Conservation (phyloP, 805 yeast species). For the Torulaspora delbrueckii region DNA sequence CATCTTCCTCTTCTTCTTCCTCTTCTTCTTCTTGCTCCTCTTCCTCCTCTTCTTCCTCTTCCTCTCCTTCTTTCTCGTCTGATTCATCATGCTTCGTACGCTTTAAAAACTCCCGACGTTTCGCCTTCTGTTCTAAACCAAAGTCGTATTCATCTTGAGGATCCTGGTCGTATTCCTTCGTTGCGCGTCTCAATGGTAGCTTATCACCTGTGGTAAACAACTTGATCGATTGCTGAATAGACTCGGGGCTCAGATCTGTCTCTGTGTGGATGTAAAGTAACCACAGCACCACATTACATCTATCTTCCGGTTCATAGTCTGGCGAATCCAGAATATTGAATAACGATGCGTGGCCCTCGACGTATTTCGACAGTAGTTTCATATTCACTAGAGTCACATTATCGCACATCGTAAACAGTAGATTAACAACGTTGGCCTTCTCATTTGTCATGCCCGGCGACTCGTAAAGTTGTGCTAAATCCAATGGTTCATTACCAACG, state of each 20-base stretch:
- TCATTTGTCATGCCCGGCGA: conserved; percentile 39
- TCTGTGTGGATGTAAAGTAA: conserved; percentile 74
- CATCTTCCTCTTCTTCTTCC: conserved; percentile 2
- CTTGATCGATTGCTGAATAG: conserved; percentile 33
- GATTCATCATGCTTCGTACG: conserved; percentile 5
- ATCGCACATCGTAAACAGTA: conserved; percentile 69
- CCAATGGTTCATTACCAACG: conserved; percentile 27
- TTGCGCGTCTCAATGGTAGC: conserved; percentile 15
- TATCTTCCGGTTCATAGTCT: conserved; percentile 53
- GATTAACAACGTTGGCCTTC: conserved; percentile 62
- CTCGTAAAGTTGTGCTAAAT: conserved; percentile 66
- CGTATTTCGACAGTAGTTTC: conserved; percentile 25
- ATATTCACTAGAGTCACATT: conserved; percentile 49
- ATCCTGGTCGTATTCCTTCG: conserved; percentile 26
- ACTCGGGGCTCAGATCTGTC: conserved; percentile 54
- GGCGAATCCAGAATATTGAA: conserved; percentile 70
- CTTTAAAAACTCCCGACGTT: conserved; percentile 26
- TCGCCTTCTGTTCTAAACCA: conserved; percentile 26
- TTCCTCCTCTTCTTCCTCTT: conserved; percentile 6
- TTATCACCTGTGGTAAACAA: conserved; percentile 18
- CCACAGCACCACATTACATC: conserved; percentile 80
- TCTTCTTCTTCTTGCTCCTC: conserved; percentile 1
- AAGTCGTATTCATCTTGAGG: conserved; percentile 27
- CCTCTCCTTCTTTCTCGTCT: conserved; percentile 1
- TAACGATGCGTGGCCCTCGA: conserved; percentile 40